Conservation (phyloP, 2,329 filamentous ascomycete genomes). For the Aspergillus pseudoterreus region DNA sequence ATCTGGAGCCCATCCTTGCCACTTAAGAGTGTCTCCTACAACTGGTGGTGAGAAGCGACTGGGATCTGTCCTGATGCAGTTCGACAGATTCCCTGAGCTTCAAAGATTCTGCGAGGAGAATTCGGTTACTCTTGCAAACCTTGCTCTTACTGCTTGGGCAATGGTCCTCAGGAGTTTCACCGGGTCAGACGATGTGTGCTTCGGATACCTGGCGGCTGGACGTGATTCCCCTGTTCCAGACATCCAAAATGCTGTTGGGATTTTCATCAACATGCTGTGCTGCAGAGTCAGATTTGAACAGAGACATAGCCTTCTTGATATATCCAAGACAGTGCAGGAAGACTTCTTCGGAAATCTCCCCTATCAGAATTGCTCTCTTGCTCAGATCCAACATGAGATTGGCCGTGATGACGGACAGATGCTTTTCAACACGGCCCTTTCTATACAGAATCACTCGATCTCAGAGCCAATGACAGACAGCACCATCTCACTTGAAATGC, state of each 20-base stretch:
- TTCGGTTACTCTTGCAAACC: constrained; percentile 32
- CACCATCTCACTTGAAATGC: constrained; percentile 27
- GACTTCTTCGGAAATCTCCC: constrained; percentile 47
- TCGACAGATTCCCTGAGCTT: constrained; percentile 27
- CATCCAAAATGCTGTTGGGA: constrained; percentile 46
- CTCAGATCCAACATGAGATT: constrained; percentile 45
- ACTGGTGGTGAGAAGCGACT: constrained; percentile 6
- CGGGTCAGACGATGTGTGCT: constrained; percentile 36
- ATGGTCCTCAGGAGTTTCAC: constrained; percentile 33
- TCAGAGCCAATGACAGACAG: constrained; percentile 20
- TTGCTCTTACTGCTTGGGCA: constrained; percentile 38
- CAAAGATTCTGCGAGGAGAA: constrained; percentile 30
- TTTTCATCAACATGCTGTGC: constrained; percentile 55
- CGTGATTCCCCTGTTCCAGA: constrained; percentile 44
- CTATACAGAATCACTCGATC: constrained; percentile 36
- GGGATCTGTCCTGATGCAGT: constrained; percentile 16
- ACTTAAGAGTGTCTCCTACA: constrained; percentile 17
- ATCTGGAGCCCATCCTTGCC: constrained; percentile 28
- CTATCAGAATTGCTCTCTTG: constrained; percentile 50
- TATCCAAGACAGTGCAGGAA: constrained; percentile 43
- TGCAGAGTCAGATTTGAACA: constrained; percentile 42
- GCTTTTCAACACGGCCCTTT: constrained; percentile 42
- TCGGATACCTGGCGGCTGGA: constrained; percentile 40
- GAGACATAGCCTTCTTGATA: constrained; percentile 34
- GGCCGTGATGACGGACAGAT: constrained; percentile 30